phyloP scores from a whole-genome alignment of 2,329 filamentous ascomycete genomes.

The Calonectria multiphialidica region DNA sequence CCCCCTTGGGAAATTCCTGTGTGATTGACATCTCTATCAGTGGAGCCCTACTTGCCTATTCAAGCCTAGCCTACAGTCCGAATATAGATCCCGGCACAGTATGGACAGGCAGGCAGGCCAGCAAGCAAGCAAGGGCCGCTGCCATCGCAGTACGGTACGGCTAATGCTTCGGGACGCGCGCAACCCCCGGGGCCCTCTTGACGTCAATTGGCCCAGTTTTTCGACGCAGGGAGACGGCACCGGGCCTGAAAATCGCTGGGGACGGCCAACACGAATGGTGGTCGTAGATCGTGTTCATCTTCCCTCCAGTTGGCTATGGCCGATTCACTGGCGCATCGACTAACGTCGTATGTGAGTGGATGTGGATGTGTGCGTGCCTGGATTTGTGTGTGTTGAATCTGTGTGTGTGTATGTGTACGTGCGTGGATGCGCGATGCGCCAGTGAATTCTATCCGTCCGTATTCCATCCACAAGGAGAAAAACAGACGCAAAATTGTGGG shows the following conservation, averaged over 20 bases:
- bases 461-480: neutral
- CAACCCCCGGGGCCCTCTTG: neutral
- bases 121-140: too few relatives aligned
- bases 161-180: neutral
- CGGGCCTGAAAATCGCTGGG: neutral
- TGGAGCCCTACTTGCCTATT: too few relatives aligned
- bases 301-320: neutral
- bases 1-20: too few relatives aligned
- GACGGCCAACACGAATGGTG: neutral
- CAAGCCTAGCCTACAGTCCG: too few relatives aligned
- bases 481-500: neutral
- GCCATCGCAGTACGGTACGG: too few relatives aligned
- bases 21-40: too few relatives aligned
- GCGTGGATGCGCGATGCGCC: too few relatives aligned
- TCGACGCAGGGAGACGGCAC: neutral
- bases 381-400: neutral
- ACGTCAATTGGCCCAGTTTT: neutral
- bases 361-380: neutral
- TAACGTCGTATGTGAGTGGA: neutral
- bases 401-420: neutral
- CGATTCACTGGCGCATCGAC: neutral
- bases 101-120: too few relatives aligned
- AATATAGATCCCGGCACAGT: too few relatives aligned
- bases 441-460: neutral
- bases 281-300: neutral